Base-by-base conservation (phyloP, 371 early-diverging fungal species). In the Mucor circinelloides region DNA sequence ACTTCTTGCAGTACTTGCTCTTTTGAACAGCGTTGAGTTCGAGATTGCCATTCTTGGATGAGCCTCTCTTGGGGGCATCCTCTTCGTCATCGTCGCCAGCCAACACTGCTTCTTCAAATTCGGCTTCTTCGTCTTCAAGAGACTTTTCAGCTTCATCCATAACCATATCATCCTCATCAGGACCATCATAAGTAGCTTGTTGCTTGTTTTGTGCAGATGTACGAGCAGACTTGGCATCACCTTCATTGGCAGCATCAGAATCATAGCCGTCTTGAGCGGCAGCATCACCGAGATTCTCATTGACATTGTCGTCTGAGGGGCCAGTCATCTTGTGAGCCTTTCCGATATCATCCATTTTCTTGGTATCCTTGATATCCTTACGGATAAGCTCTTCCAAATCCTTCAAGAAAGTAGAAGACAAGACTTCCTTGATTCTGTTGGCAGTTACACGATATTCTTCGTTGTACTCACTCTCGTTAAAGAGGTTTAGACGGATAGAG, bases 401-500 rank as follows among this genome's bases (percentile, higher is more conserved):
- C 42, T 84, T 84, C 38, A 93, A 79, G 72, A 97, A 95, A 27
- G 85, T 78, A 34, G 70, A 58, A 73, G 93, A 92, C 60, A 99
- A 85, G 6, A 91, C 86, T 19, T 77, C 70, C 74, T 91, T 91
- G 12, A 99, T 85, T 31, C 89, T 90, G 10, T 71, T 72, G 9
- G 88, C 76, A 5, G 76, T 68, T n/a, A 96, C 84, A 56, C 90
- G 90, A 67, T 96, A 93, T 76, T 96, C 95, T 21, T 83, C 78
- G 57, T 79, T 70, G 74, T 94, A 95, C 58, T 94, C 94, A 15
- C 85, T 78, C 58, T 89, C 85, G 8, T 87, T 81, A 88, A 96
- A 97, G 72, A 99, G 81, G 62, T 94, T 83, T 71, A 99, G 75
- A 19, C 91, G 89, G 56, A 99, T 84, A 9, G 86, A 88, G 68